Evolutionary conservation across 176 grass and related monocot species (phyloP).

Genomic region (Lolium rigidum): DNA sequence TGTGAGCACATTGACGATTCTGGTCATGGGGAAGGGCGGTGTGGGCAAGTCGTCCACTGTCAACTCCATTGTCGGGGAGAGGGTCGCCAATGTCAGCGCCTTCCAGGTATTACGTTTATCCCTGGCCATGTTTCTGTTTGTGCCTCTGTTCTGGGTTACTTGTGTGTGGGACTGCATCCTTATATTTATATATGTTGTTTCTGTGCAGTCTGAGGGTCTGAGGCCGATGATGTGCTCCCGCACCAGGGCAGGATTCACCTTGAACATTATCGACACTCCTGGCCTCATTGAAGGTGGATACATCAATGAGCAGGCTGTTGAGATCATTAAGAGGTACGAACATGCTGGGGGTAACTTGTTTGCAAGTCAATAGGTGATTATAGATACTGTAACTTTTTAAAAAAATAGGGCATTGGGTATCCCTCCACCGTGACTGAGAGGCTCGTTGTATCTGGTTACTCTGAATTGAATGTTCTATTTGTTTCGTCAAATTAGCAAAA

Average conservation of each 20-base stretch:
- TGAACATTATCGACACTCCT: constrained; percentile 95
- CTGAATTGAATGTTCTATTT: constrained; percentile 25
- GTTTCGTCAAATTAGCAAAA: background rate
- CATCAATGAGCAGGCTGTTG: constrained; percentile 92
- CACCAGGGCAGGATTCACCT: constrained; percentile 78
- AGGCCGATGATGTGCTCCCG: constrained; percentile 84
- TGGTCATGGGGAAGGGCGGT: constrained; percentile 96
- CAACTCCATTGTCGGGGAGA: constrained; percentile 92
- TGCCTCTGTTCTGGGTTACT: background rate
- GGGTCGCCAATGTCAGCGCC: constrained; percentile 75
- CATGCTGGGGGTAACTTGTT: background rate
- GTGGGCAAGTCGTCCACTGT: constrained; percentile 97
- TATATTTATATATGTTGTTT: constrained; percentile 13
- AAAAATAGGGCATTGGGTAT: background rate
- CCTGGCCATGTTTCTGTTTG: background rate
- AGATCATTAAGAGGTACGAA: constrained; percentile 87
- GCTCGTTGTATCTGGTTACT: constrained; percentile 5
- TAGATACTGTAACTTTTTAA: background rate
- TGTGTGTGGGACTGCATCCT: background rate
- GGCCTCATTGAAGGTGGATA: constrained; percentile 97
- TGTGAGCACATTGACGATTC: constrained; percentile 87
- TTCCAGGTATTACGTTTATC: constrained; percentile 71
- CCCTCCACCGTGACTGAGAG: background rate
- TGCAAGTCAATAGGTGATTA: background rate
- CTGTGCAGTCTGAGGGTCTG: constrained; percentile 84